Base-by-base conservation (phyloP, 2,329 filamentous ascomycete genomes). In the Juglanconis sp. region DNA sequence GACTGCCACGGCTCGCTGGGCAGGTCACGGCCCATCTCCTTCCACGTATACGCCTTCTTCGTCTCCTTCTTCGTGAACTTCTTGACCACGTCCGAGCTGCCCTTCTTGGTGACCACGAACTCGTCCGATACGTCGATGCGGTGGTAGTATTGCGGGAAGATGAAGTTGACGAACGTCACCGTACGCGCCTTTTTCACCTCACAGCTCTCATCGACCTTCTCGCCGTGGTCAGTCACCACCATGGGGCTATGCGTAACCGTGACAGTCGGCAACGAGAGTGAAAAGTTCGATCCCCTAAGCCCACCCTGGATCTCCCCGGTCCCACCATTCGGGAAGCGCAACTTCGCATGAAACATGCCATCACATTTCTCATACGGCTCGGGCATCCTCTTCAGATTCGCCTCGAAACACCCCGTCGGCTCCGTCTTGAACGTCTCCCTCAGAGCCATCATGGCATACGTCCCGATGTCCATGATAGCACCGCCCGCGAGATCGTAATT, bases 401-500 rank as follows among this genome's bases (percentile, higher is more conserved):
- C 74, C 50, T 64, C 64, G 3, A 74, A 35, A 55, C 77, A 80
- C 55, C 72, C 71, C 15, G 70, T 70, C 2, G 77, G 75, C 64
- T 77, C 74, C 5, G 65, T 65, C 0, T 69, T 71, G 51, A 78
- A 74, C n/a, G 79, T 68, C 30, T 70, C 63, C 3, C 79, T 71
- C 32, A 82, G 56, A 17, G 69, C 65, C 11, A 74, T 65, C 34
- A 79, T 64, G 13, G 65, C 67, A 61, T 81, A 81, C 13, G 72
- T 76, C 1, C 78, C 74, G 44, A 76, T 64, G 64, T 76, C 72
- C 73, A 77, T 72, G 24, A 76, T 64, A 4, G 72, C 69, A 17
- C 78, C 78, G 9, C 78, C 79, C 1, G 74, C 70, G 1, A 81
- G 68, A 2, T 71, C 68, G 57, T 75, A 81, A 6, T 71, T 64